Base-by-base conservation (phyloP, 129 eudicot species). In the Calendula officinalis region DNA sequence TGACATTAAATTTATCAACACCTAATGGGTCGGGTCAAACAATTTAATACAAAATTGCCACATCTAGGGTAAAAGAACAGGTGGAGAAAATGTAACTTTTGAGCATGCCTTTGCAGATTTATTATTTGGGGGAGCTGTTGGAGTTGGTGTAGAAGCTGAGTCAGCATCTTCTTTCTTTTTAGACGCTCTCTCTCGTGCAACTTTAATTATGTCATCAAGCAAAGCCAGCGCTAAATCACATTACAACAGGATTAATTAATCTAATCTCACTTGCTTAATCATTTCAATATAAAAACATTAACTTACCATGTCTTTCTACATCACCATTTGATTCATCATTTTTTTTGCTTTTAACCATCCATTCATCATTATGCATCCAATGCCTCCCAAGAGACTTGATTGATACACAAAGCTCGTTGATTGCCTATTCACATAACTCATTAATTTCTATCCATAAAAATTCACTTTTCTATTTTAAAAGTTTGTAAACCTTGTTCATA, bases 191-290 rank as follows among this genome's bases (percentile, higher is more conserved):
- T 83, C 95, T 49, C 81, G 80, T 37, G 91, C 90, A 32, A 90
- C 73, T 33, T 52, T 81, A 51, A 83, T 94, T 33, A 94, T 67
- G 64, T 90, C 96, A 39, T 86, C 95, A 30, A 94, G 89, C 82
- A 83, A 54, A 46, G 72, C 75, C 77, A 79, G 14, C 10, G 72
- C 99, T 86, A 72, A 62, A 53, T 33, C 56, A 51, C 43, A 53
- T 62, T 46, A 62, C 57, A 71, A 33, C 17, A 71, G 15, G 38
- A 58, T 58, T 57, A 50, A 40, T 16, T 33, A 70, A 50, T 41
- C 51, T 33, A 70, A 50, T 41, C 51, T 38, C 51, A 30, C 14
- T 35, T 32, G 50, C 35, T 8, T 22, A 39, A 45, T 34, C 33
- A 52, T 63, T 35, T 62, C 57, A 46, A 37, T 64, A 5, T 6